Evolutionary conservation across 371 early-diverging fungal genomes (phyloP).

Genomic region (Mycotypha africana): DNA sequence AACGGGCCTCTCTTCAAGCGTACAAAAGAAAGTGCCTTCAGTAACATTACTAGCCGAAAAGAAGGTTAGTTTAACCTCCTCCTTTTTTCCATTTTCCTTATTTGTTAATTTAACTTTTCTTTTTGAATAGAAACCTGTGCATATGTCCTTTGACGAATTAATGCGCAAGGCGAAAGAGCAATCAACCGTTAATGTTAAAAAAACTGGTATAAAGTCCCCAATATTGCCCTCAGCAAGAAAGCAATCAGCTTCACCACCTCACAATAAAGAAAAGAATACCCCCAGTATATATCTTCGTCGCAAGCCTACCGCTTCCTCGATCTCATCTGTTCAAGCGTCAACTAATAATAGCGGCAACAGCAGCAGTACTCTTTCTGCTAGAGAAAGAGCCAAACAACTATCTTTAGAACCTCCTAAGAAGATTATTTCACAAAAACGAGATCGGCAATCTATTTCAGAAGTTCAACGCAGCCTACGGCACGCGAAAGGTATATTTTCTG

Average conservation of each 20-base stretch:
- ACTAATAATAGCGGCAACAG: background rate
- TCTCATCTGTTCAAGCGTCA: background rate
- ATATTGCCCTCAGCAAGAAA: background rate
- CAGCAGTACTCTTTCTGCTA: conserved; percentile 6
- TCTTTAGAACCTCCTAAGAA: conserved; percentile 17
- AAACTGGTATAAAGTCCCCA: conserved; percentile 1
- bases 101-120: too few relatives aligned
- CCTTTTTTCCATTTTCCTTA: too few relatives aligned
- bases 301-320: conserved; percentile 6
- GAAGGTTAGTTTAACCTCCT: too few relatives aligned
- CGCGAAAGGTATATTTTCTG: conserved; percentile 27
- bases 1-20: too few relatives aligned
- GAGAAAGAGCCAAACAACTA: conserved; percentile 17
- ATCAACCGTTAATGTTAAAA: conserved; percentile 5
- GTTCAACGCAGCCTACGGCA: conserved; percentile 40
- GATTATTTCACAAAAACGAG: conserved; percentile 20
- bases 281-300: conserved; percentile 14
- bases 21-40: too few relatives aligned
- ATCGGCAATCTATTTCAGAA: conserved; percentile 29
- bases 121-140: conserved; percentile 29
- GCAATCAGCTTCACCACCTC: background rate
- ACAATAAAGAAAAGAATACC: conserved; percentile 1
- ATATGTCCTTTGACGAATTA: conserved; percentile 31
- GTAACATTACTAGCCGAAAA: too few relatives aligned
- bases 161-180: conserved; percentile 32